Conservation (phyloP, 495 filamentous ascomycete species). For the Platismatia glauca region DNA sequence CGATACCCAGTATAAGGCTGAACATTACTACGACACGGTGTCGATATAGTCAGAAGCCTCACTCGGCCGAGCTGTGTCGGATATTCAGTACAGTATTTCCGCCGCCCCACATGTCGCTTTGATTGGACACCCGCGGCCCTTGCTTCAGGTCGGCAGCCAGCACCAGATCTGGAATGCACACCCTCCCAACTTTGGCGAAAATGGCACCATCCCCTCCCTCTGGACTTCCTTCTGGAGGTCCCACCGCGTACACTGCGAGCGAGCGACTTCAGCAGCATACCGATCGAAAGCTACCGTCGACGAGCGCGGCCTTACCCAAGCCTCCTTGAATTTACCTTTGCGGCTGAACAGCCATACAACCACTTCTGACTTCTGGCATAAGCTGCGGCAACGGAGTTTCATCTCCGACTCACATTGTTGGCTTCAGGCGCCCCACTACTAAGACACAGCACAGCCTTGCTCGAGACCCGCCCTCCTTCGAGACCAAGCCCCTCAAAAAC, state of each 20-base stretch:
- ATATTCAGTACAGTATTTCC: neutral
- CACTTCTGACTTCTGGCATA: neutral
- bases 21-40: neutral
- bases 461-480: neutral
- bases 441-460: neutral
- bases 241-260: neutral
- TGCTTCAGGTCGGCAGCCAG: neutral
- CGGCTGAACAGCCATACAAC: neutral
- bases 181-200: neutral
- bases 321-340: neutral
- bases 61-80: neutral
- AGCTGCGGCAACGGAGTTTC: neutral
- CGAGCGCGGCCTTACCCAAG: neutral
- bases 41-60: neutral
- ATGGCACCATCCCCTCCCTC: neutral
- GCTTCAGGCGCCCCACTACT: neutral
- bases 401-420: neutral
- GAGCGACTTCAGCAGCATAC: neutral
- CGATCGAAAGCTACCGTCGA: neutral
- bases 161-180: neutral
- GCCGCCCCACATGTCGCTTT: neutral
- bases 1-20: neutral
- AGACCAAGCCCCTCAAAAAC: neutral
- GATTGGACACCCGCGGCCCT: neutral
- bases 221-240: neutral